Percentiles rank a stretch among this genome's conserved stretches.
Conservation (phyloP, 306 rosid genomes). For the Myrica gale region DNA sequence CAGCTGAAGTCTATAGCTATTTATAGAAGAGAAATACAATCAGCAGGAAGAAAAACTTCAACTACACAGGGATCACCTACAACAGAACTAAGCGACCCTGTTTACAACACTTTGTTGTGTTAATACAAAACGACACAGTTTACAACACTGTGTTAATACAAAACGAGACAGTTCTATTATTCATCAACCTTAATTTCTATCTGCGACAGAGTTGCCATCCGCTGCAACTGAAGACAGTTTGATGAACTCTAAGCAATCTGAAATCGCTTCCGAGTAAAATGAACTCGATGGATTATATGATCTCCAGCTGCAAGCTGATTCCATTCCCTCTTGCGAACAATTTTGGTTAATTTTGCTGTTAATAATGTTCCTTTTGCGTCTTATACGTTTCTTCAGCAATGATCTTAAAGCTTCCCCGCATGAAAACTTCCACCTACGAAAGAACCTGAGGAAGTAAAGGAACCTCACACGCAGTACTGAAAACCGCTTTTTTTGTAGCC, state of each 20-base stretch:
- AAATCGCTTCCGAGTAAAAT: background rate
- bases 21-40: too few relatives aligned
- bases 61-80: too few relatives aligned
- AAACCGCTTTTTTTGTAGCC: background rate
- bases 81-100: too few relatives aligned
- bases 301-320: background rate
- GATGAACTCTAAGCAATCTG: background rate
- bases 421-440: background rate
- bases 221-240: background rate
- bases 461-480: slow-evolving; percentile 2
- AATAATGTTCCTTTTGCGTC: background rate
- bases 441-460: background rate
- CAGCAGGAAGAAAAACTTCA: too few relatives aligned
- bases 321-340: background rate
- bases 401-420: background rate
- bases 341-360: background rate
- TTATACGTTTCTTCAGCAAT: background rate
- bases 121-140: too few relatives aligned
- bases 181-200: background rate
- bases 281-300: background rate
- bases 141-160: too few relatives aligned
- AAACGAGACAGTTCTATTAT: too few relatives aligned
- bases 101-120: too few relatives aligned
- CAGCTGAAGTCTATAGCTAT: too few relatives aligned
- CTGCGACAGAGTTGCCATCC: background rate